These are phyloP conservation scores for Daedalea quercina DNA, from an alignment of 768 basidiomycete species.

Conservation along the genomic window DNA sequence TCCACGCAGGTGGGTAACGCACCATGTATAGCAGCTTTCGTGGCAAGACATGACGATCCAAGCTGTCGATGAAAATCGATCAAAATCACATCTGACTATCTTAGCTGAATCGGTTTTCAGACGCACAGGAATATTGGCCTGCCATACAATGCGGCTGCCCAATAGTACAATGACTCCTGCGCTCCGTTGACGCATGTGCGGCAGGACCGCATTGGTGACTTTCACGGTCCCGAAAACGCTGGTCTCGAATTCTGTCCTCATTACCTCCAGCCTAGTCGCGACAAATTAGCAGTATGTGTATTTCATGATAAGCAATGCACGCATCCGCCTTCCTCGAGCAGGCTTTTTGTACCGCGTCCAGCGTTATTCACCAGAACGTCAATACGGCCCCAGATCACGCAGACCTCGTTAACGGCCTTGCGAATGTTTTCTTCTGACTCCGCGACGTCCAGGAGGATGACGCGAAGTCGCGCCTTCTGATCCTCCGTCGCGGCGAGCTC, in stretches of 20 bases:
- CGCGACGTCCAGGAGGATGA: slow-evolving; percentile 32
- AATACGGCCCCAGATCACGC: slow-evolving; percentile 24
- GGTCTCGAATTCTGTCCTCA: slow-evolving; percentile 9
- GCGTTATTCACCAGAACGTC: slow-evolving; percentile 40
- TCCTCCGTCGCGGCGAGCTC: slow-evolving; percentile 16
- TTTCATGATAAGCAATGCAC: slow-evolving; percentile 5
- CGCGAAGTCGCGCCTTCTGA: slow-evolving; percentile 14
- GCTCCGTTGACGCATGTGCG: slow-evolving; percentile 25
- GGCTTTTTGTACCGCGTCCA: slow-evolving; percentile 29
- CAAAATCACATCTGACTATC: background rate
- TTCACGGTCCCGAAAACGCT: slow-evolving; percentile 36
- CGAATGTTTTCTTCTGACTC: slow-evolving; percentile 24
- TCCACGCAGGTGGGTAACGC: background rate
- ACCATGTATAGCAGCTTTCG: slow-evolving; percentile 24
- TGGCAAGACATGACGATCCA: slow-evolving; percentile 17
- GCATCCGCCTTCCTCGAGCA: slow-evolving; percentile 41
- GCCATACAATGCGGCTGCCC: slow-evolving; percentile 27
- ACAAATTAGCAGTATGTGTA: background rate
- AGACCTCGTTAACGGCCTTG: slow-evolving; percentile 24
- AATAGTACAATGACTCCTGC: slow-evolving; percentile 26
- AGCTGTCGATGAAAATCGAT: too few relatives aligned
- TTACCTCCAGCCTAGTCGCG: background rate
- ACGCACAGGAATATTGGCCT: slow-evolving; percentile 25
- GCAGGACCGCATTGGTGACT: slow-evolving; percentile 33
- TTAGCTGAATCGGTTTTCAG: too few relatives aligned